Conservation (phyloP, 169 alveolate genomes). For the Babesia ovata region DNA sequence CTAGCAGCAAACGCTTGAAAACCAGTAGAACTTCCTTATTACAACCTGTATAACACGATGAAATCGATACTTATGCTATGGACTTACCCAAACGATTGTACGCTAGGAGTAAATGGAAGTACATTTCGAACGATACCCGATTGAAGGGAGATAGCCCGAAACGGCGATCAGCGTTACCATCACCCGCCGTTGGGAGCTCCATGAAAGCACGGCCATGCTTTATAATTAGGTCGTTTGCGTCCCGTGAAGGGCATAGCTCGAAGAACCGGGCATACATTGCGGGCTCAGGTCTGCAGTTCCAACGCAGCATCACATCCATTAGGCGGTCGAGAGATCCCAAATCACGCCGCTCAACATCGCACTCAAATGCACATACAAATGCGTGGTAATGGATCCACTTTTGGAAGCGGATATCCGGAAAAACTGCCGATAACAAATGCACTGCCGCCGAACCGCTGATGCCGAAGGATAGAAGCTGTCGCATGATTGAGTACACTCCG, state of each 20-base stretch:
- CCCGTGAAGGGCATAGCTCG: slow-evolving; percentile 18
- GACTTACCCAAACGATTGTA: slow-evolving; percentile 18
- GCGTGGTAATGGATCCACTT: slow-evolving; percentile 40
- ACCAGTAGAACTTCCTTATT: slow-evolving; percentile 13
- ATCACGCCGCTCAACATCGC: slow-evolving; percentile 32
- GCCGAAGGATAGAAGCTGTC: slow-evolving; percentile 11
- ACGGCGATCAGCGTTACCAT: not conserved
- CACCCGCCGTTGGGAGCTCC: not conserved
- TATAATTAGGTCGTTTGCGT: slow-evolving; percentile 1
- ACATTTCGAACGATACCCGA: slow-evolving; percentile 38
- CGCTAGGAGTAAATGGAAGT: slow-evolving; percentile 1
- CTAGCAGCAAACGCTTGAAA: slow-evolving; percentile 25
- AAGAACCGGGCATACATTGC: slow-evolving; percentile 51
- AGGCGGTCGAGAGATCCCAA: slow-evolving; percentile 9
- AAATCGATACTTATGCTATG: not conserved
- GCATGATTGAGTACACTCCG: slow-evolving; percentile 8
- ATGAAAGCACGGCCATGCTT: slow-evolving; percentile 4
- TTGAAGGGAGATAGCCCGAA: slow-evolving; percentile 1
- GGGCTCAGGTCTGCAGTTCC: slow-evolving; percentile 42
- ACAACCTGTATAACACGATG: not conserved
- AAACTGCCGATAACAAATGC: slow-evolving; percentile 2
- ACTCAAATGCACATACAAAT: slow-evolving; percentile 35
- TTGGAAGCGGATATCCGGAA: slow-evolving; percentile 12
- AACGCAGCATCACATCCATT: slow-evolving; percentile 28
- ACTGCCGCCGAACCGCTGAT: slow-evolving; percentile 36